Evolutionary conservation across 202 grass and related monocot genomes (phyloP).

Genomic region (Eragrostis tef): DNA sequence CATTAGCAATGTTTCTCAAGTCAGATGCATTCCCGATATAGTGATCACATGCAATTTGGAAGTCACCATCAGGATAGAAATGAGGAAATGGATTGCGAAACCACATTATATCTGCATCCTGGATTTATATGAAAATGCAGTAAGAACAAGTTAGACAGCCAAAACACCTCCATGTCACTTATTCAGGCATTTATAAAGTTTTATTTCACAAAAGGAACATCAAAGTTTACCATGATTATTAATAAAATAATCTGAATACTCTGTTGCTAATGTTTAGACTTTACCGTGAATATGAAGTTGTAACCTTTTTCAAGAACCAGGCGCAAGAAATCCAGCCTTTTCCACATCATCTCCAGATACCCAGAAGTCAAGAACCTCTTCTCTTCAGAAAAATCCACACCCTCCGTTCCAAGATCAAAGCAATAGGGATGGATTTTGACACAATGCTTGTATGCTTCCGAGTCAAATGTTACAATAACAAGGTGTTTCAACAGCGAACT

Average conservation of each 20-base stretch:
- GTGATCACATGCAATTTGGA: slow-evolving; percentile 77
- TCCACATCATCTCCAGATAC: slow-evolving; percentile 83
- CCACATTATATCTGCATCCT: slow-evolving; percentile 80
- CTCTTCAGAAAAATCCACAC: slow-evolving; percentile 69
- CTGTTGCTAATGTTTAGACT: slow-evolving; percentile 24
- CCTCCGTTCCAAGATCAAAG: slow-evolving; percentile 64
- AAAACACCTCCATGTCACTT: slow-evolving; percentile 4
- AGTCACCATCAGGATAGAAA: slow-evolving; percentile 71
- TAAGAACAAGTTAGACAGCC: neutral
- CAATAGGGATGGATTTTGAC: slow-evolving; percentile 66
- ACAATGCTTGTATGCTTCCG: slow-evolving; percentile 65
- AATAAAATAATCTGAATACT: neutral
- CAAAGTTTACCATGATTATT: neutral
- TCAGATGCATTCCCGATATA: slow-evolving; percentile 65
- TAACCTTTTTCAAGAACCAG: slow-evolving; percentile 71
- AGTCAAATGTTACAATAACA: slow-evolving; percentile 67
- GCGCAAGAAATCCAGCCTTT: slow-evolving; percentile 70
- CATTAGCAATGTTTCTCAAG: slow-evolving; percentile 70
- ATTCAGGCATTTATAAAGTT: neutral
- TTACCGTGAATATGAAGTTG: slow-evolving; percentile 74
- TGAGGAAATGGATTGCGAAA: slow-evolving; percentile 74
- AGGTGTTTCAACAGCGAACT: slow-evolving; percentile 61
- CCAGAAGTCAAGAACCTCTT: slow-evolving; percentile 72
- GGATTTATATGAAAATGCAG: slow-evolving; percentile 31
- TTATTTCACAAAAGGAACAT: neutral